Evolutionary conservation across 352 stramenopile species (phyloP).

Genomic region (Elongisporangium anandrum): DNA sequence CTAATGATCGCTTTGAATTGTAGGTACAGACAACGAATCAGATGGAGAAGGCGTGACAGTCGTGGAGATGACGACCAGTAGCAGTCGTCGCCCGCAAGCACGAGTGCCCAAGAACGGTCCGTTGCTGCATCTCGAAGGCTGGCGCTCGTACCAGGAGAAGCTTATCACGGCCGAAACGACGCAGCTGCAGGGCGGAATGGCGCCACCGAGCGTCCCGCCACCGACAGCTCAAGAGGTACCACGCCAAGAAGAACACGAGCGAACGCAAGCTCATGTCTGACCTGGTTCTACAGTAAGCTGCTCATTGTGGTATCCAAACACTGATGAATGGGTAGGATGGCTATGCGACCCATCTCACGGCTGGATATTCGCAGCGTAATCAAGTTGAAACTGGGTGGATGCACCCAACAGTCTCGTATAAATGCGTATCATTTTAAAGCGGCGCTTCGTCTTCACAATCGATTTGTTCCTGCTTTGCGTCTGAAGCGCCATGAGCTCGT

Average conservation of each 20-base stretch:
- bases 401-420: neutral
- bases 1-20: too few species aligned
- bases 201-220: neutral
- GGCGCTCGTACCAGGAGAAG: conserved; percentile 51
- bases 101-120: conserved; percentile 18
- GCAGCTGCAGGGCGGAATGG: conserved; percentile 9
- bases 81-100: neutral
- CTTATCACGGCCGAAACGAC: conserved; percentile 26
- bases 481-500: conserved; percentile 7
- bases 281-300: neutral
- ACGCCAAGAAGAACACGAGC: neutral
- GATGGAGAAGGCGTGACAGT: neutral
- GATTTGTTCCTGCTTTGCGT: neutral
- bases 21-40: neutral
- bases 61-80: neutral
- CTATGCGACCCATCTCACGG: neutral
- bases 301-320: neutral
- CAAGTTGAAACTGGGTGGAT: neutral
- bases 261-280: neutral
- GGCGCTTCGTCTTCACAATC: neutral
- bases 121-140: conserved; percentile 38
- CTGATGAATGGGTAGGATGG: too few species aligned
- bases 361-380: neutral
- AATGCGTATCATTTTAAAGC: neutral
- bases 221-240: neutral